Conservation (phyloP, 352 stramenopile species). For the Pythium plurisporium region DNA sequence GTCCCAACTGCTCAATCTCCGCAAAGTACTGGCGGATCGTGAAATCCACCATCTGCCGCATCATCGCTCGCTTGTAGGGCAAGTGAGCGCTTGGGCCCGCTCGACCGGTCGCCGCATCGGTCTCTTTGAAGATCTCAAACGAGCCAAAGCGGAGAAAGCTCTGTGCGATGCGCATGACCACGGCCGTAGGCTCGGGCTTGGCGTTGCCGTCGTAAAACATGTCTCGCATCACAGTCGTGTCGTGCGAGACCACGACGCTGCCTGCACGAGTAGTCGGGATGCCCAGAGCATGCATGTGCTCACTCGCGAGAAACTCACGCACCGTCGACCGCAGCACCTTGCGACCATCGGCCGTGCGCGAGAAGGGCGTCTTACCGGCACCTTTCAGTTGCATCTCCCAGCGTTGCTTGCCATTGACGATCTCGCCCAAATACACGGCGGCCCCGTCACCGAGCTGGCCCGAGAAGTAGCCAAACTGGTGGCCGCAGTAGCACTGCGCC, state of each 20-base stretch:
- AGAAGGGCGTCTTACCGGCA: constrained; percentile 94
- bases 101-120: constrained; percentile 55
- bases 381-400: constrained; percentile 98
- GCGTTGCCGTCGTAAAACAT: constrained; percentile 88
- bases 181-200: constrained; percentile 74
- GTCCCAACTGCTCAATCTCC: constrained; percentile 28
- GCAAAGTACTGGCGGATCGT: constrained; percentile 65
- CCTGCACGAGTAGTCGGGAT: constrained; percentile 93
- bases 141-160: constrained; percentile 95
- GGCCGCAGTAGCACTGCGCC: constrained; percentile 89
- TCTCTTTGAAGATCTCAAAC: constrained; percentile 94
- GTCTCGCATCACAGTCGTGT: constrained; percentile 73
- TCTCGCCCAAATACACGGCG: constrained; percentile 86
- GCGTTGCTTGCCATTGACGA: constrained; percentile 40
- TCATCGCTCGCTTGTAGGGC: constrained; percentile 57
- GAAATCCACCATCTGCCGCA: constrained; percentile 80
- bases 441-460: constrained; percentile 90
- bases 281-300: constrained; percentile 94
- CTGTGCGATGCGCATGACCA: constrained; percentile 86
- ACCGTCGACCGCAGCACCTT: constrained; percentile 93
- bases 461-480: constrained; percentile 91
- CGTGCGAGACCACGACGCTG: constrained; percentile 65
- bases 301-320: constrained; percentile 95
- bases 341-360: constrained; percentile 90
- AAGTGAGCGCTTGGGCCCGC: constrained; percentile 65